Base-by-base conservation (phyloP, 2,329 filamentous ascomycete species). In the Pezicula rhizophila region DNA sequence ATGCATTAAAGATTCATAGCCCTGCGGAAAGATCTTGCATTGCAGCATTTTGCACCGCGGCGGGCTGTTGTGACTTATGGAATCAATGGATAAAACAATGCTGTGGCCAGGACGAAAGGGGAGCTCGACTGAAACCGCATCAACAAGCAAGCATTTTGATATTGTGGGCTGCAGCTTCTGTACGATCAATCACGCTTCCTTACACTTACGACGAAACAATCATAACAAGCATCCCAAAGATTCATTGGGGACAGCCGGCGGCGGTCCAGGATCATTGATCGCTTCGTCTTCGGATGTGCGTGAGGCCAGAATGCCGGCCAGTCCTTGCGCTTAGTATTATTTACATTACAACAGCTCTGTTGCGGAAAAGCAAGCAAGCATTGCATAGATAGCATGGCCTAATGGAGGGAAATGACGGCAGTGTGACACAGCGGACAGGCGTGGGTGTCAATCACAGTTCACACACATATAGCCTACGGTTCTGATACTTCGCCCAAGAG, bases 101-200 rank as follows among this genome's bases (percentile, higher is more conserved):
- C 43, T 51, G 46, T 45, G 50, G 52, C 48, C 50, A 50, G 53
- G 42, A 42, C 48, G 46, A 46, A 46, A 44, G 42, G 52, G 50
- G 48, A 37, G 46, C 40, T 50, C 40, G 54, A 55, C 50, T 57
- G 53, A 57, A 59, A 57, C 54, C 48, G 37, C 45, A 39, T 52
- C 52, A 46, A 53, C 47, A 53, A 45, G 42, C 47, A 52, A 52
- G 49, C 50, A 26, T 31, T 31, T 31, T 31, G 8, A 31, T 12
- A 12, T 31, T 31, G 28, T 42, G 20, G 14, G 40, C 40, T 48
- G 48, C 41, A 46, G 33, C 26, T 15, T 49, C 31, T 48, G 51
- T 55, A 25, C 47, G 49, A 55, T 54, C 52, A 53, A 55, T 55
- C 52, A 54, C 45, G 47, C 42, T 48, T 45, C 46, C 45, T 45